Percentiles rank a stretch among this genome's conserved stretches.
Evolutionary conservation across 1,284 basidiomycete genomes (phyloP).

Genomic region (Leccinum huronense): DNA sequence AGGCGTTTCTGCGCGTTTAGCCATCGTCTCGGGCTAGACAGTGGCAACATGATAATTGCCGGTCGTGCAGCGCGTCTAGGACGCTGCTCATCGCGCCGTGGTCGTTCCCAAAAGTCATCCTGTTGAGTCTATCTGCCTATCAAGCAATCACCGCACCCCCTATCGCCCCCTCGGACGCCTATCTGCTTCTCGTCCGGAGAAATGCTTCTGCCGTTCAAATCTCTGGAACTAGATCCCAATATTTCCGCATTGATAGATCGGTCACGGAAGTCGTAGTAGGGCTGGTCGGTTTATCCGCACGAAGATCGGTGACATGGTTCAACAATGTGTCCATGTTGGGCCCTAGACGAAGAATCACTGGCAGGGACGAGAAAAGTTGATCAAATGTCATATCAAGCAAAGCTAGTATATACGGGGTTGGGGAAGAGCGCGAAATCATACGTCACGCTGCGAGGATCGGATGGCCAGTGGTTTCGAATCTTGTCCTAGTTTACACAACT

Average conservation of each 20-base stretch:
- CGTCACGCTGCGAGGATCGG: neutral
- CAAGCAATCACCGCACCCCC: slow-evolving; percentile 3
- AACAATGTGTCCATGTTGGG: neutral
- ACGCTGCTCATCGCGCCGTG: slow-evolving; percentile 35
- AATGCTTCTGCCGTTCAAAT: neutral
- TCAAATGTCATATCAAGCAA: slow-evolving; percentile 11
- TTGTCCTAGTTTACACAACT: neutral
- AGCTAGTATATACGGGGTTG: slow-evolving; percentile 54
- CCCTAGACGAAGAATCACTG: neutral
- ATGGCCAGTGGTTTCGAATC: neutral
- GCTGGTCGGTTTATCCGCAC: slow-evolving; percentile 39
- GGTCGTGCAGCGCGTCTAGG: neutral
- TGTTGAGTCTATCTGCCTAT: slow-evolving; percentile 10
- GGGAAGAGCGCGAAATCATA: slow-evolving; percentile 15
- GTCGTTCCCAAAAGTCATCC: slow-evolving; percentile 33
- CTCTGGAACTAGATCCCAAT: slow-evolving; percentile 4
- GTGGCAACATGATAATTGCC: neutral
- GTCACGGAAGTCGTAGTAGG: neutral
- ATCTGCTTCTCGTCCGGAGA: slow-evolving; percentile 8
- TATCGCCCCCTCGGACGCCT: slow-evolving; percentile 7
- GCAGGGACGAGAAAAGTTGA: neutral
- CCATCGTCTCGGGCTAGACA: too few species aligned
- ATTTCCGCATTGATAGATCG: slow-evolving; percentile 15
- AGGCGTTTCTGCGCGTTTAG: neutral
- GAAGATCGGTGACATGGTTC: neutral